Evolutionary conservation across 352 stramenopile genomes (phyloP), one percentile per base, ranked within the genome.

Genomic region (Phytophthora agathidicida): DNA sequence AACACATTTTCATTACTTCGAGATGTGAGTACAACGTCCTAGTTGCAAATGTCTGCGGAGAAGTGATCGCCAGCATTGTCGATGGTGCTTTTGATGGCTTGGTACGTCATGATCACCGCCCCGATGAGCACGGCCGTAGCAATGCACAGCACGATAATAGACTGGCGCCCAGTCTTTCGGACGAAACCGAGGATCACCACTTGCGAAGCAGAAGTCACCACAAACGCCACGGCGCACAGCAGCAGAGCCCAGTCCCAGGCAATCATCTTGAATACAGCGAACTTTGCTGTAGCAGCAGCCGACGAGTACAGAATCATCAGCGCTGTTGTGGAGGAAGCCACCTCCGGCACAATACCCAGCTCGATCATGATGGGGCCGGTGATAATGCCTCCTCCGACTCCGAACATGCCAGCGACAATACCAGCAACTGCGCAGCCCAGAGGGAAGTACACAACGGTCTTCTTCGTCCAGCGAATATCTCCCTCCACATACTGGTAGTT

Each of bases 101-200:
- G 68, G 49, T 83, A 88, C 22, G 73, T 64, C 79, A 89, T 87
- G 39, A 84, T 52, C 23, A 65, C 43, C 7, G 50, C 62, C 22
- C 78, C 78, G 37, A 85, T 47, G 19, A 70, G 45, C 20, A 85
- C 73, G 10, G 73, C 68, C 17, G 63, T 59, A 26, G 61, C 71
- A 33, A 88, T 83, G 44, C 75, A 89, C 11, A 86, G 68, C 16
- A 89, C 73, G 30, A 89, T 82, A 54, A 89, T 78, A 2, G 77
- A 85, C 43, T 86, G 75, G 0, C 68, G 62, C 2, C 77, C 77
- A 13, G 75, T 82, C 11, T 63, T 59, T 7, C 77, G 75, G 36
- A 89, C 75, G 49, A 72, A 86, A 9, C 77, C 63, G 5, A 79
- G 45, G 35, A 89, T 82, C 26, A 73, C 76, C 7, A 83, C 49